Evolutionary conservation across 371 early-diverging fungal genomes (phyloP), one percentile per base, ranked within the genome.

Genomic region (Mucor lusitanicus): DNA sequence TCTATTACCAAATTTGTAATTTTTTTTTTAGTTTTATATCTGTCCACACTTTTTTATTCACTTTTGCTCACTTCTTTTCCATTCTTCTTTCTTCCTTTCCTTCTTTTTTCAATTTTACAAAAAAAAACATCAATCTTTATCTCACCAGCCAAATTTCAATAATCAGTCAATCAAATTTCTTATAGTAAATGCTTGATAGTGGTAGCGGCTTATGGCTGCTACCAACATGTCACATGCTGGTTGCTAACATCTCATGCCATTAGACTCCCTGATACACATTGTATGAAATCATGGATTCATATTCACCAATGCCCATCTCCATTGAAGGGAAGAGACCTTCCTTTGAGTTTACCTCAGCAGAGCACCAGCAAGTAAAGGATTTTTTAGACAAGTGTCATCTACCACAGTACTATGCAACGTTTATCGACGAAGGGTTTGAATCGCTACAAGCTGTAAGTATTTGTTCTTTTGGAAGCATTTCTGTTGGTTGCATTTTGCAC

Each of bases 351-450:
- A 44, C n/a, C 21, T 50, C 30, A 8, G 3, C 53, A 39, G 54
- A 55, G 15, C 46, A 60, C 40, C 21, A 32, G 11, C 30, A 58
- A 50, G 65, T 65, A 13, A 40, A 39, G 13, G 63, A 63, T 6
- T 78, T 84, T 32, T 53, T 84, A 4, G 56, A 69, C 4, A 73
- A 69, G 53, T 80, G 79, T 54, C 55, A 65, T 28, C 68, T 81
- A 21, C 13, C 40, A 4, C 74, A 81, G 23, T 84, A 84, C 59
- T 59, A 67, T 28, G 58, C 60, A 32, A 53, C 56, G 17, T 80
- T 84, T 59, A 72, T 81, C 13, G 54, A 61, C 0, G 84, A 84
- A 74, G 84, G 84, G 1, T 84, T 84, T 59, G 84, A 84, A 25
- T 70, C 77, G 0, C 40, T 81, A n/a, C 53, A 70, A 67, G 72